These are phyloP conservation scores for Linnemannia schmuckeri DNA, from an alignment of 192 early-diverging fungal genomes.

Conservation along the genomic window DNA sequence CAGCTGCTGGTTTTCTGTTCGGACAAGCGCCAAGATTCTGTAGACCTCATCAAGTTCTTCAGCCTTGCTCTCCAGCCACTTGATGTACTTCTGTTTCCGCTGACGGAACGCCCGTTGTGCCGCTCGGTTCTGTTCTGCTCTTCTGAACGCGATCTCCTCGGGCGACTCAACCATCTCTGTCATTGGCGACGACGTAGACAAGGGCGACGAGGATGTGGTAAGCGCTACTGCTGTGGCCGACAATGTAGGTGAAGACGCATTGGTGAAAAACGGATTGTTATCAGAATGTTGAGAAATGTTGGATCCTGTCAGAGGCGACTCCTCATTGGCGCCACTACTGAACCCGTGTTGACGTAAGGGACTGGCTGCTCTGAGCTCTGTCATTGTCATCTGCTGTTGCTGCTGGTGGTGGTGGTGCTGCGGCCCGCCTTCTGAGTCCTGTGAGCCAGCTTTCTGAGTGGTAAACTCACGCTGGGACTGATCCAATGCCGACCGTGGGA, in stretches of 20 bases:
- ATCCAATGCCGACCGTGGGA: not conserved
- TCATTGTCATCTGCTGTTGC: not conserved
- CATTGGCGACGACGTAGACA: not conserved
- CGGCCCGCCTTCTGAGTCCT: not conserved
- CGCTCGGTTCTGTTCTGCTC: constrained; percentile 91
- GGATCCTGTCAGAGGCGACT: not conserved
- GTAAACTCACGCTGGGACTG: not conserved
- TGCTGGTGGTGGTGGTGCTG: not conserved
- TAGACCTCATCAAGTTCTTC: constrained; percentile 69
- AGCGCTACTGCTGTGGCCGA: not conserved
- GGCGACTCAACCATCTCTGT: constrained; percentile 7
- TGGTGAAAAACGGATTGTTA: not conserved
- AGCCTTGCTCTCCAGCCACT: constrained; percentile 81
- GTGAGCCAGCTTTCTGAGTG: not conserved
- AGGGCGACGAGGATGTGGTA: not conserved
- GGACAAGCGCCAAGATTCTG: constrained; percentile 39
- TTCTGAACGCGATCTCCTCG: constrained; percentile 59
- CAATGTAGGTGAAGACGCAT: not conserved
- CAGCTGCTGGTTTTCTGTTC: constrained; percentile 38
- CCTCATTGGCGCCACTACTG: not conserved
- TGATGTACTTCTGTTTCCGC: constrained; percentile 84
- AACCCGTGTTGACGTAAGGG: not conserved
- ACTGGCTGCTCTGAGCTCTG: not conserved
- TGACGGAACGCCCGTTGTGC: constrained; percentile 93
- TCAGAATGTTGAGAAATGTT: not conserved